These are phyloP conservation scores for Spiraea crenata DNA, from an alignment of 331 rosid genomes.

Conservation along the genomic window DNA sequence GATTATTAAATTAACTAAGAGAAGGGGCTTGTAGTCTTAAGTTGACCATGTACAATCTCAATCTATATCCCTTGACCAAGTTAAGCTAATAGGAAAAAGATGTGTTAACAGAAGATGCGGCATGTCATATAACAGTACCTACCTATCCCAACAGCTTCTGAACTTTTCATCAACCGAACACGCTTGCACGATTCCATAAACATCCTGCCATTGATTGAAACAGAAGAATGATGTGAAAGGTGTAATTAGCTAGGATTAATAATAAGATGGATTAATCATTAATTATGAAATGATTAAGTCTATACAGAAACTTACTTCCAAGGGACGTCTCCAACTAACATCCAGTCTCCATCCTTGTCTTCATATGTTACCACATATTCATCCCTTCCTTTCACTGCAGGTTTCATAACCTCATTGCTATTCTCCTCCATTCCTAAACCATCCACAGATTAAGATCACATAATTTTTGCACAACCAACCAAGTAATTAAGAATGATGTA, in stretches of 20 bases:
- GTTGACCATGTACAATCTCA: no score
- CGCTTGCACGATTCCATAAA: constrained; percentile 39
- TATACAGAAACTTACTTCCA: constrained; percentile 31
- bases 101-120: no score
- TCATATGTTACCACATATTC: constrained; percentile 27
- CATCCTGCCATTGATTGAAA: constrained; percentile 22
- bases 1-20: no score
- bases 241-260: no score
- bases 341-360: constrained; percentile 40
- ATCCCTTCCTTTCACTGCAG: constrained; percentile 25
- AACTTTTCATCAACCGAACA: constrained; percentile 30
- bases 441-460: no score
- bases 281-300: not conserved
- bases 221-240: not conserved
- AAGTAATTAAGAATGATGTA: not conserved
- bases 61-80: no score
- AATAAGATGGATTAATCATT: not conserved
- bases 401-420: constrained; percentile 10
- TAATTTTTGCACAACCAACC: no score
- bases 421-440: constrained; percentile 2
- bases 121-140: not conserved
- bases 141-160: constrained; percentile 32
- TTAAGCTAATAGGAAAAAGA: no score
- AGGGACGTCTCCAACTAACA: constrained; percentile 49
- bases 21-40: no score